Evolutionary conservation across 768 basidiomycete species (phyloP).

Genomic region (Coprinopsis sp.): DNA sequence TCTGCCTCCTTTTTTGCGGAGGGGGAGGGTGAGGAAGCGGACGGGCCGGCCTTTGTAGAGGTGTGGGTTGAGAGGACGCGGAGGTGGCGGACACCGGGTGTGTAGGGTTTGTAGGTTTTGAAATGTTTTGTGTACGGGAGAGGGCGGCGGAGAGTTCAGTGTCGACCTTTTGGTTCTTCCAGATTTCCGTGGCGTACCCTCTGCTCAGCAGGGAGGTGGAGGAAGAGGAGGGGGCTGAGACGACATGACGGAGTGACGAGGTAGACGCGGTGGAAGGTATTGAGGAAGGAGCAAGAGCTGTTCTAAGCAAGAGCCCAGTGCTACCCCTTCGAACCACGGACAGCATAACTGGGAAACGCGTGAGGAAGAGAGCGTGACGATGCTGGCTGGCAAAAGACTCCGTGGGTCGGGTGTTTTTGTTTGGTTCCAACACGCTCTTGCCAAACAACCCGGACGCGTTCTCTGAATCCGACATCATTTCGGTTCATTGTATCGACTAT

Average conservation of each 20-base stretch:
- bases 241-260: slow-evolving; percentile 5
- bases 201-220: slow-evolving; percentile 22
- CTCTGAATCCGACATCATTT: neutral
- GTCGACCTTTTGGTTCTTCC: slow-evolving; percentile 28
- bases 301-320: neutral
- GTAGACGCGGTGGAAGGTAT: slow-evolving; percentile 18
- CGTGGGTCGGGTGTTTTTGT: slow-evolving; percentile 2
- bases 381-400: neutral
- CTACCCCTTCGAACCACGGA: slow-evolving; percentile 38
- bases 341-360: slow-evolving; percentile 31
- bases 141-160: slow-evolving; percentile 39
- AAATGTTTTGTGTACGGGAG: slow-evolving; percentile 53
- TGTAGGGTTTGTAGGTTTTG: slow-evolving; percentile 88
- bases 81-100: slow-evolving; percentile 84
- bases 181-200: slow-evolving; percentile 36
- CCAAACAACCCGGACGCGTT: slow-evolving; percentile 15
- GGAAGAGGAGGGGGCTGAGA: slow-evolving; percentile 2
- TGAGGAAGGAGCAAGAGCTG: slow-evolving; percentile 24
- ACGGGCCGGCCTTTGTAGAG: slow-evolving; percentile 84
- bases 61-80: slow-evolving; percentile 79
- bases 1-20: slow-evolving; percentile 83
- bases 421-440: slow-evolving; percentile 11
- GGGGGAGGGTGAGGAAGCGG: slow-evolving; percentile 73
- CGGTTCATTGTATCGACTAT: neutral
- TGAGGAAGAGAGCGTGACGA: slow-evolving; percentile 8